Base-by-base conservation (phyloP, 2,329 filamentous ascomycete species). In the Spiromastix sp. region DNA sequence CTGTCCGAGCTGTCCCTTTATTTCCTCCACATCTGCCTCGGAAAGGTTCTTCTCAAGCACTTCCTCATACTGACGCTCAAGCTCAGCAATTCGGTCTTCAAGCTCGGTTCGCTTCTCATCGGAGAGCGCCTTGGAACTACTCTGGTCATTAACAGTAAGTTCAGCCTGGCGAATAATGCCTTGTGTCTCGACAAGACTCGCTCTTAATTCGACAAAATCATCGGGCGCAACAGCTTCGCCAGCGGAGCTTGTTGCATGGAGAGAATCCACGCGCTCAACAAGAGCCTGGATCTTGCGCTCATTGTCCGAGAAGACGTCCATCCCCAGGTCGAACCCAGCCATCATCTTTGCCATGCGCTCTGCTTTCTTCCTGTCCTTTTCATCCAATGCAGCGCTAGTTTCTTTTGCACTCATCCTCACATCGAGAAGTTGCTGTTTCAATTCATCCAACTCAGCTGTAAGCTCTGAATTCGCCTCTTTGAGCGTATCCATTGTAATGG, bases 261-360 rank as follows among this genome's bases (percentile, higher is more conserved):
- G 68, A 9, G 73, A 67, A 48, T 94, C 86, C 19, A 96, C 70
- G 50, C 84, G 80, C 48, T 86, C 77, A 48, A 96, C 89, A 43
- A 86, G 80, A 43, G 82, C 77, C 40, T 83, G 77, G 39, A 98
- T 84, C 33, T 77, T 79, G 44, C 80, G 75, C 60, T 98, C 91
- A 49, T 94, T 94, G 39, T 91, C 83, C 47, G 86, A 94, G 58
- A 96, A 93, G 20, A 93, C 79, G 39, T 95, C 87, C 32, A 82
- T 81, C 29, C 86, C 89, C 21, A 98, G 74, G 52, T 98, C 89
- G 51, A 98, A 96, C 3, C 89, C 86, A 40, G 91, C 91, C 89
- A 98, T 95, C 91, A 98, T 98, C 72, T 95, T 84, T 28, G 91
- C 91, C 91, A 98, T 98, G 64, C 93, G 91, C 66, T 98, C 91